Conservation (phyloP, 2,329 filamentous ascomycete genomes). For the Colletotrichum chrysophilum region DNA sequence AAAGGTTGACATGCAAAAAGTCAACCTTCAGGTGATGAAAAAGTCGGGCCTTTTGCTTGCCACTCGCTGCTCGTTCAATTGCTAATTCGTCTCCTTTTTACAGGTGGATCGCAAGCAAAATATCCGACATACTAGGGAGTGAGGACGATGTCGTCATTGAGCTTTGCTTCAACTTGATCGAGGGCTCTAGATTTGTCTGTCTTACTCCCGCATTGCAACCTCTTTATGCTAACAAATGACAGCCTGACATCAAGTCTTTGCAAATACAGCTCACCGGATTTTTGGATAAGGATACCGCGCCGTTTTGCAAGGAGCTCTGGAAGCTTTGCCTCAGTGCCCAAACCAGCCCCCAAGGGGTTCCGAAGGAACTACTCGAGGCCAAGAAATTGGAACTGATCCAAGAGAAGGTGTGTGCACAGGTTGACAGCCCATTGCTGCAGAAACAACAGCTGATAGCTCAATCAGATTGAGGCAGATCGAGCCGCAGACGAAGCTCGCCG, state of each 20-base stretch:
- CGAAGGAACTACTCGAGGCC: constrained; percentile 91
- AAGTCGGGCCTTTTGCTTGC: constrained; percentile 60
- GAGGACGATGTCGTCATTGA: constrained; percentile 98
- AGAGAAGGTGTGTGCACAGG: constrained; percentile 73
- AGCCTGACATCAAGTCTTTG: constrained; percentile 95
- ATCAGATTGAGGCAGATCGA: constrained; percentile 80
- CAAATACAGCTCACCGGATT: constrained; percentile 97
- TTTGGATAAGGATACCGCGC: constrained; percentile 86
- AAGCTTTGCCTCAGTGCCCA: constrained; percentile 90
- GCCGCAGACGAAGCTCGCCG: constrained; percentile 77
- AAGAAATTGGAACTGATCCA: constrained; percentile 96
- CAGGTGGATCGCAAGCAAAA: constrained; percentile 92
- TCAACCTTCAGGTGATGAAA: constrained; percentile 98
- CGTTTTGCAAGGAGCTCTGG: constrained; percentile 95
- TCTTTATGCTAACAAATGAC: constrained; percentile 27
- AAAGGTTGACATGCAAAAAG: constrained; percentile 97
- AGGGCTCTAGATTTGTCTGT: constrained; percentile 78
- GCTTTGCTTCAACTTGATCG: constrained; percentile 73
- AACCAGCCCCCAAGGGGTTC: constrained; percentile 85
- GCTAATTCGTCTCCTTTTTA: neutral
- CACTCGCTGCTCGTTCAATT: neutral
- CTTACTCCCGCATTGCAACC: neutral
- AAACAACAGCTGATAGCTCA: constrained; percentile 2
- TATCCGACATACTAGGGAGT: constrained; percentile 85
- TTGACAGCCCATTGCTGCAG: neutral